Evolutionary conservation across 2,329 filamentous ascomycete genomes (phyloP).

Genomic region (Trichoderma sp.): DNA sequence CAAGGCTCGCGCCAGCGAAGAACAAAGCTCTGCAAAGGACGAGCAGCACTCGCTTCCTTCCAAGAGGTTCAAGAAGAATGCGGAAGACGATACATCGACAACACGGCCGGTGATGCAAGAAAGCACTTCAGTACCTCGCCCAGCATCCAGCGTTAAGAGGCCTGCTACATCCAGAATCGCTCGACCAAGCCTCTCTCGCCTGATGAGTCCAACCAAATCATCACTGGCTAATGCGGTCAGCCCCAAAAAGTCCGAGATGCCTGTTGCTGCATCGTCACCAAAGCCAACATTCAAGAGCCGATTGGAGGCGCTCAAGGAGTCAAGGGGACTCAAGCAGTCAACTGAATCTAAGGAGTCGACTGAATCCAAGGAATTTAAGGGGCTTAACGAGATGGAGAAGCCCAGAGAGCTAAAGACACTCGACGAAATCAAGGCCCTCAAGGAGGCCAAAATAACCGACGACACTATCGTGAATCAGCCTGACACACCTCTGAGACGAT

Average conservation of each 20-base stretch:
- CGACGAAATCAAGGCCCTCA: neutral
- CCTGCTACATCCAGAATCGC: constrained; percentile 45
- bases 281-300: constrained; percentile 47
- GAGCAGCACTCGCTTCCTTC: constrained; percentile 44
- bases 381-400: neutral
- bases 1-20: constrained; percentile 32
- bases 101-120: constrained; percentile 63
- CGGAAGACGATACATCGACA: constrained; percentile 70
- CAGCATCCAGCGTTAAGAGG: constrained; percentile 42
- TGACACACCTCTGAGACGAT: constrained; percentile 42
- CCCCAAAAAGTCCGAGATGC: constrained; percentile 37
- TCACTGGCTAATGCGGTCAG: constrained; percentile 60
- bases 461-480: constrained; percentile 43
- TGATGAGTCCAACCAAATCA: constrained; percentile 79
- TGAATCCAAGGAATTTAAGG: neutral
- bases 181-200: constrained; percentile 56
- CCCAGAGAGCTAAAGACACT: neutral
- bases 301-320: neutral
- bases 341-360: neutral
- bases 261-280: constrained; percentile 49
- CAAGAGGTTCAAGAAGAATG: constrained; percentile 72
- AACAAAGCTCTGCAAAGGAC: constrained; percentile 21
- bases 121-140: constrained; percentile 53
- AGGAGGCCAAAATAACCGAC: constrained; percentile 44
- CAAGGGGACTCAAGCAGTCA: neutral